Conservation (phyloP, 2,329 filamentous ascomycete genomes). For the Arachnomyces sp. region DNA sequence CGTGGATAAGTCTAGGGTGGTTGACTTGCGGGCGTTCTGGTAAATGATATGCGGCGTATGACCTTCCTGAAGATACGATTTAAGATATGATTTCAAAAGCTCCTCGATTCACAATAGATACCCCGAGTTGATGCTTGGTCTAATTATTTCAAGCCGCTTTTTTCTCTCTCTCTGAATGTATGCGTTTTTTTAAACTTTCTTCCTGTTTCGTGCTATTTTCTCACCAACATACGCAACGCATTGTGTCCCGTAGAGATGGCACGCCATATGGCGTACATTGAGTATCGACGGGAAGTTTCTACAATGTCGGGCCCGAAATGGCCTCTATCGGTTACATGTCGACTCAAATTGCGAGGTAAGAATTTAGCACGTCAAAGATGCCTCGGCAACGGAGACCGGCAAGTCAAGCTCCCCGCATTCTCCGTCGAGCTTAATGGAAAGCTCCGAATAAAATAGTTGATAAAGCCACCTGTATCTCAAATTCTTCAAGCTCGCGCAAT, state of each 20-base stretch:
- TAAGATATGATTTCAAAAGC: constrained; percentile 34
- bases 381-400: constrained; percentile 5
- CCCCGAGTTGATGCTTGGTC: constrained; percentile 43
- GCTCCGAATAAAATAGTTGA: constrained; percentile 17
- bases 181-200: constrained; percentile 1
- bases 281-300: too few relatives aligned
- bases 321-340: constrained; percentile 3
- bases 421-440: constrained; percentile 33
- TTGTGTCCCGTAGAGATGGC: constrained; percentile 15
- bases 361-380: background rate
- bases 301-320: too few relatives aligned
- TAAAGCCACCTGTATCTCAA: too few relatives aligned
- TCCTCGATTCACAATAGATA: constrained; percentile 43
- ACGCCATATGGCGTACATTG: constrained; percentile 17
- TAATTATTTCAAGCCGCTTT: constrained; percentile 26
- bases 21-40: constrained; percentile 13
- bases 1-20: constrained; percentile 19
- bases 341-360: background rate
- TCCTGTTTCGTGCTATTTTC: constrained; percentile 1
- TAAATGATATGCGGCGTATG: constrained; percentile 5
- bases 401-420: constrained; percentile 43
- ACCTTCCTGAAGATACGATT: constrained; percentile 16
- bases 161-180: constrained; percentile 16
- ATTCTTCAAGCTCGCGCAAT: too few relatives aligned
- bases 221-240: constrained; percentile 9